Evolutionary conservation across 2,329 filamentous ascomycete genomes (phyloP), one percentile per base, ranked within the genome.

Genomic region (Septoria petroselini): DNA sequence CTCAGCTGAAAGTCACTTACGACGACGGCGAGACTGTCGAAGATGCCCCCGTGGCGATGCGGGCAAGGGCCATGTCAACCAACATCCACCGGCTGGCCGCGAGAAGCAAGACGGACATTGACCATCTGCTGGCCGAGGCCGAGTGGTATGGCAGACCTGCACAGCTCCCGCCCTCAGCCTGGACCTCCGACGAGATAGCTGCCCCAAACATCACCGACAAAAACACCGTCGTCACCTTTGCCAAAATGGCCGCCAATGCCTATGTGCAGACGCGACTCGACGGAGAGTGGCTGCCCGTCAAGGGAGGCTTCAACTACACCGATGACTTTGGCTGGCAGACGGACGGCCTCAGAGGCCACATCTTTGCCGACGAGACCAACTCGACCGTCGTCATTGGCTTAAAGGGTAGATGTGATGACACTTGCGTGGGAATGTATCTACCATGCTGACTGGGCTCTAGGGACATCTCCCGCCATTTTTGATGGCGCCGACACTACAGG

Each of bases 401-500:
- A 49, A 98, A 98, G 71, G 93, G 91, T 46, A 63, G 49, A 42
- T 61, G 29, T 45, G 41, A 14, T 54, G 33, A 21, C 18, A 17
- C n/a, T 18, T 15, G 33, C 33, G 4, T n/a, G n/a, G 23, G 12
- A 14, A 14, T 8, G 8, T 35, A 14, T 35, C 12, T 14, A 14
- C 5, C 7, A 7, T n/a, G 48, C 59, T 37, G 53, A 52, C 27
- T 12, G 17, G 9, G 21, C 31, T 27, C 35, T 27, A 30, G 47
- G 39, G 21, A 41, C 41, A 15, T 63, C 72, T 7, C 82, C 85
- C 1, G 91, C 93, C 9, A 84, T 97, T 3, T 97, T 96, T 65
- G 91, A 97, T 68, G 93, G 93, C n/a, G 87, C 91, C 30, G 91
- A 91, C 43, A 97, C 93, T 1, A 97, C 91, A 0, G 95, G 90